Evolutionary conservation across 306 rosid species (phyloP).

Genomic region (Purshia tridentata): DNA sequence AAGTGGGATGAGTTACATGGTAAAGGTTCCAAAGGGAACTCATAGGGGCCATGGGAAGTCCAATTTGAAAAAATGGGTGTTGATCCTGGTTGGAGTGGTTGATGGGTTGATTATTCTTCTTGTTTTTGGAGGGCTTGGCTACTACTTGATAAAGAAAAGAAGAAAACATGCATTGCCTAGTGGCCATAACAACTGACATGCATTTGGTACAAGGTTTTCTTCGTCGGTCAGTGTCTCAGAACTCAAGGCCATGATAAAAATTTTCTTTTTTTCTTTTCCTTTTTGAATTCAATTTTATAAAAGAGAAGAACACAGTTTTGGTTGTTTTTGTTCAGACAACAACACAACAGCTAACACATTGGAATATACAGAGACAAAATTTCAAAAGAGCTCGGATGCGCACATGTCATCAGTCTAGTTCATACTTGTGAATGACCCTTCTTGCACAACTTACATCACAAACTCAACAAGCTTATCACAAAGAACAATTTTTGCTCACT

Average conservation of each 20-base stretch:
- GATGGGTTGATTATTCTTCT: conserved; percentile 72
- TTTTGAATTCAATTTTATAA: neutral
- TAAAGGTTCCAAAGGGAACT: conserved; percentile 69
- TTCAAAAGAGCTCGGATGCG: neutral
- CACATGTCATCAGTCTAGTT: neutral
- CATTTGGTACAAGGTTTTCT: neutral
- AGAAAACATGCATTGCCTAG: conserved; percentile 36
- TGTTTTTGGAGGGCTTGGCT: conserved; percentile 66
- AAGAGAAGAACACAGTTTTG: conserved; percentile 33
- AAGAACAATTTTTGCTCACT: too few species aligned
- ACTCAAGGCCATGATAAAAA: neutral
- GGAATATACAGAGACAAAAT: neutral
- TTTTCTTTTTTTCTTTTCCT: too few species aligned
- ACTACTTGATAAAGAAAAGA: conserved; percentile 48
- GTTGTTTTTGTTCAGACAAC: conserved; percentile 15
- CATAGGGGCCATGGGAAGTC: conserved; percentile 36
- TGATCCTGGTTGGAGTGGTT: conserved; percentile 62
- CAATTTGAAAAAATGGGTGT: conserved; percentile 66
- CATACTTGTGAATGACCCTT: too few species aligned
- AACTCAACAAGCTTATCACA: too few species aligned
- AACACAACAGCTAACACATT: neutral
- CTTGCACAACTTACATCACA: too few species aligned
- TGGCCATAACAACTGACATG: conserved; percentile 34
- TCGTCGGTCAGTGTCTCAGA: neutral
- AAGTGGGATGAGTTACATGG: conserved; percentile 55